Evolutionary conservation across 2,329 filamentous ascomycete species (phyloP).

Genomic region (Hypoxylon sp.): DNA sequence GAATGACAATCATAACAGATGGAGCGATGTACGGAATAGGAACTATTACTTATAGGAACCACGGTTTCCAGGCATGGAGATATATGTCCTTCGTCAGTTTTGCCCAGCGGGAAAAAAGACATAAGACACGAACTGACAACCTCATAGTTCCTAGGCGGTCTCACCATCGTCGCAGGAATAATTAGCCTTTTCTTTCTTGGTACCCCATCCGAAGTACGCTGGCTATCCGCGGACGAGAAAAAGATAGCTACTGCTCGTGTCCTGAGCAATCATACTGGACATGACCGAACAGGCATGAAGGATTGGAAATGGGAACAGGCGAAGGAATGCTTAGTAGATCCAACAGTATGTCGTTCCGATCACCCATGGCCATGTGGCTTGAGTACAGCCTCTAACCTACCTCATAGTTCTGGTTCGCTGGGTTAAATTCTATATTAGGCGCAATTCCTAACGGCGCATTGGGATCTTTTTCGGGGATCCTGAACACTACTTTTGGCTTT

Average conservation of each 20-base stretch:
- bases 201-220: constrained; percentile 58
- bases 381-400: constrained; percentile 11
- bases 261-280: constrained; percentile 56
- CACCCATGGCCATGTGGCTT: constrained; percentile 12
- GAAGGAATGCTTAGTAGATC: constrained; percentile 55
- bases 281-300: constrained; percentile 57
- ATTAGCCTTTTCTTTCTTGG: constrained; percentile 56
- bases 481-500: constrained; percentile 57
- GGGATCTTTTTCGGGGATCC: constrained; percentile 54
- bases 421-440: constrained; percentile 55
- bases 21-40: constrained; percentile 58
- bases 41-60: constrained; percentile 47
- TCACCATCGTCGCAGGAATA: constrained; percentile 55
- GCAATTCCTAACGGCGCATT: constrained; percentile 57
- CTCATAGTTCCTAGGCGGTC: constrained; percentile 54
- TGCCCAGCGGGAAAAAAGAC: background rate
- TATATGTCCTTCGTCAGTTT: constrained; percentile 58
- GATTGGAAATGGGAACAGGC: constrained; percentile 58
- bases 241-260: constrained; percentile 57
- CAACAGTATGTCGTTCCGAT: constrained; percentile 32
- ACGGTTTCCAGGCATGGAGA: constrained; percentile 56
- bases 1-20: constrained; percentile 55
- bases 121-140: constrained; percentile 5
- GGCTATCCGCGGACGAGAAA: constrained; percentile 56
- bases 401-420: constrained; percentile 56